Evolutionary conservation across 1,284 basidiomycete genomes (phyloP).

Genomic region (Caloboletus firmus): DNA sequence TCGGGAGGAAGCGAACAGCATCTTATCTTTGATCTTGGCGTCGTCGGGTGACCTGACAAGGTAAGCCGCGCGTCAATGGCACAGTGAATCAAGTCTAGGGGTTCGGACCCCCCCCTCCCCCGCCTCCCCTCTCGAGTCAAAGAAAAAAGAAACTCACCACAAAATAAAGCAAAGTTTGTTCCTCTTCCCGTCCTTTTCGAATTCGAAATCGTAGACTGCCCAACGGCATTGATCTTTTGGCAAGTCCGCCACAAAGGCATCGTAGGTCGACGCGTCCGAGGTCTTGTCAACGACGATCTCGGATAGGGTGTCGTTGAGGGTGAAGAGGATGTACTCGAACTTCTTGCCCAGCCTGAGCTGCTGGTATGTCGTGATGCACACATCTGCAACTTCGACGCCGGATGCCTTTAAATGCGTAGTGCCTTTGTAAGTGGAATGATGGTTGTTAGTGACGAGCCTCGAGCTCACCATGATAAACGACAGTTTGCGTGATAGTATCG

Average conservation of each 20-base stretch:
- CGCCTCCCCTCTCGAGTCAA: not conserved
- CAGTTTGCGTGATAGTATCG: not conserved
- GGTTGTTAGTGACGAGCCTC: not conserved
- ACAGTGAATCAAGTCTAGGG: not conserved
- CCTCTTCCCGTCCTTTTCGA: slow-evolving; percentile 69
- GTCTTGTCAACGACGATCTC: slow-evolving; percentile 79
- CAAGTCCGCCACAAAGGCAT: slow-evolving; percentile 76
- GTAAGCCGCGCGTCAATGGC: slow-evolving; percentile 1
- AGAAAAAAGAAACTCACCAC: slow-evolving; percentile 53
- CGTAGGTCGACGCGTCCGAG: slow-evolving; percentile 56
- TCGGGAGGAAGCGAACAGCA: slow-evolving; percentile 92
- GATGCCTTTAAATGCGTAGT: slow-evolving; percentile 63
- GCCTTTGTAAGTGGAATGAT: not conserved
- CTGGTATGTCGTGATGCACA: slow-evolving; percentile 71
- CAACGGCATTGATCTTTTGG: slow-evolving; percentile 82
- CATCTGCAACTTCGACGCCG: slow-evolving; percentile 64
- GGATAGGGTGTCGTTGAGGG: slow-evolving; percentile 63
- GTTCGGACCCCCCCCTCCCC: too few species aligned
- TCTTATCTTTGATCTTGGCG: slow-evolving; percentile 91
- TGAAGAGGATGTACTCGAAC: slow-evolving; percentile 86
- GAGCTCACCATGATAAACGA: slow-evolving; percentile 20
- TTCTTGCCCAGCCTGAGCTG: slow-evolving; percentile 83
- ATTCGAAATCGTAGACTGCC: slow-evolving; percentile 94
- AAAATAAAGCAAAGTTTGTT: slow-evolving; percentile 89
- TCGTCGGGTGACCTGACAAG: slow-evolving; percentile 80